A percentile compares a stretch with the other conserved stretches of the same genome.
These are phyloP conservation scores for Talaromyces sp. DNA, from an alignment of 2,329 filamentous ascomycete genomes.

Conservation along the genomic window DNA sequence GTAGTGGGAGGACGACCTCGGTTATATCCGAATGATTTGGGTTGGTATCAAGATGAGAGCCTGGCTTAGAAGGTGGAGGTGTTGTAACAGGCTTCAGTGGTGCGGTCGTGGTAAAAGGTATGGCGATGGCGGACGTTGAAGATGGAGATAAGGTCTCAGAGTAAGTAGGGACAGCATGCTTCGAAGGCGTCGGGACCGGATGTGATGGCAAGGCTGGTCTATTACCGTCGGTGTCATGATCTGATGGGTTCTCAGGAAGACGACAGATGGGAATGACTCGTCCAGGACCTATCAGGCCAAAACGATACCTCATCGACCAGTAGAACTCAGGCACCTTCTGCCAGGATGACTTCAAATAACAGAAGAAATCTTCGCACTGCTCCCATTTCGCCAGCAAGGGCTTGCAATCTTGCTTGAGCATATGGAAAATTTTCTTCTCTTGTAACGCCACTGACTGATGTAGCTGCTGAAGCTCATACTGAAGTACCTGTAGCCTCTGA, in stretches of 20 bases:
- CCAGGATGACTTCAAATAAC: conserved; percentile 31
- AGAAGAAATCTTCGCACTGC: conserved; percentile 29
- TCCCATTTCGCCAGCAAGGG: conserved; percentile 26
- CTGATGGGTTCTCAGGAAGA: not conserved
- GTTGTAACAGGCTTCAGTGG: not conserved
- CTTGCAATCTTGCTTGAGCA: conserved; percentile 31
- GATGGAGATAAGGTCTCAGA: not conserved
- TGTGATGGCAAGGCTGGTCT: not conserved
- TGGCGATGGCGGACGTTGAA: not conserved
- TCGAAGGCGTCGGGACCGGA: not conserved
- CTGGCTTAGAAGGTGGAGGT: not conserved
- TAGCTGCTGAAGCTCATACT: conserved; percentile 27
- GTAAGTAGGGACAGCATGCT: not conserved
- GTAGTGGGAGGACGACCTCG: not conserved
- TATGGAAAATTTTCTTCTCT: conserved; percentile 29
- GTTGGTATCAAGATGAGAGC: not conserved
- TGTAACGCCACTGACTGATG: conserved; percentile 28
- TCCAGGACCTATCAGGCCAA: conserved; percentile 26
- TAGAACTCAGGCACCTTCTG: conserved; percentile 31
- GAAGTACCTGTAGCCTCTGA: conserved; percentile 29
- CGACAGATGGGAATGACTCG: conserved; percentile 17
- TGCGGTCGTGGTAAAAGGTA: not conserved
- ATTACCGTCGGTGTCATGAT: not conserved
- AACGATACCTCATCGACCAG: conserved; percentile 29
- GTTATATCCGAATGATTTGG: not conserved